Evolutionary conservation across 176 grass and related monocot species (phyloP).

Genomic region (Avena atlantica): DNA sequence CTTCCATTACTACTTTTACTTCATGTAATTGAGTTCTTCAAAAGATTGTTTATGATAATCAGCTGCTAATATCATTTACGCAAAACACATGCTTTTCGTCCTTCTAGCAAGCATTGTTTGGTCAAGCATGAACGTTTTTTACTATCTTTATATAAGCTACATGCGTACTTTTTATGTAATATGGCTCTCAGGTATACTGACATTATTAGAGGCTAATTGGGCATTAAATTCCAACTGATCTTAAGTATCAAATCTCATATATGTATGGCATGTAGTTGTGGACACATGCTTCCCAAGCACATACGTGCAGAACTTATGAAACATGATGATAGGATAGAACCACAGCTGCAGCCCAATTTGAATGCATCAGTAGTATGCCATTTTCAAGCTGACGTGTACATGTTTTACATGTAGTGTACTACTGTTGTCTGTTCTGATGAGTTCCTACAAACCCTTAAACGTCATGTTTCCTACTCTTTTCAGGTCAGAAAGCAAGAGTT

Average conservation of each 20-base stretch:
- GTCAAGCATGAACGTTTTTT: neutral
- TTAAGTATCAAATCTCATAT: neutral
- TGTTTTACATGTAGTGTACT: conserved; percentile 17
- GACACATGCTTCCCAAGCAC: neutral
- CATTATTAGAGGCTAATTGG: conserved; percentile 21
- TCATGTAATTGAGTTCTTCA: conserved; percentile 3
- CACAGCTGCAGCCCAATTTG: conserved; percentile 4
- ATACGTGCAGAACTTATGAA: neutral
- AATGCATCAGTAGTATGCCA: neutral
- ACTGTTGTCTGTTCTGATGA: conserved; percentile 13
- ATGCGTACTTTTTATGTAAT: conserved; percentile 7
- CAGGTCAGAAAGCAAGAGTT: conserved; percentile 65
- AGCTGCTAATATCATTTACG: neutral
- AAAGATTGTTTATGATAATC: conserved; percentile 14
- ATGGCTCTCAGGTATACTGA: neutral
- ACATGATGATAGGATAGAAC: neutral
- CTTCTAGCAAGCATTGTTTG: conserved; percentile 11
- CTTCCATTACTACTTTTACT: conserved; percentile 3
- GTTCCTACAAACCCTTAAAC: conserved; percentile 34
- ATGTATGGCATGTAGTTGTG: no score
- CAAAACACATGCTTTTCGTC: neutral
- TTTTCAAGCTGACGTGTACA: neutral
- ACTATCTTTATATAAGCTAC: neutral
- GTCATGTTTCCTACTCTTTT: conserved; percentile 37
- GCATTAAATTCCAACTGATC: conserved; percentile 6